Conservation (phyloP, 2,329 filamentous ascomycete genomes). For the Botrytis sinoallii region DNA sequence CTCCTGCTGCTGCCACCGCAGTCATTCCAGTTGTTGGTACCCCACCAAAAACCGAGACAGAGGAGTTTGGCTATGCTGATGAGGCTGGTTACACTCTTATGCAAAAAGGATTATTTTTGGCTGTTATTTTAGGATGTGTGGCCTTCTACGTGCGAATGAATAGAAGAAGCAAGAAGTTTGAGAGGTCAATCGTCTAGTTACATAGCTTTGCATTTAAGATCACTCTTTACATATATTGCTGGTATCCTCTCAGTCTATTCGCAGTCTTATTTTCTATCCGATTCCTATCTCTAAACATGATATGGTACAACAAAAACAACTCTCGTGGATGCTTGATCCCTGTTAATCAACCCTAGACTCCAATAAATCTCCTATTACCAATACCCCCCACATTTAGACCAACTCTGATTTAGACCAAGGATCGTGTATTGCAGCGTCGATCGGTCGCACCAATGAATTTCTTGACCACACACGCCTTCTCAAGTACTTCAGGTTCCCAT, state of each 20-base stretch:
- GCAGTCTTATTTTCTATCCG: background rate
- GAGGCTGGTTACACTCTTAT: constrained; percentile 43
- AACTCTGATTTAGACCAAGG: background rate
- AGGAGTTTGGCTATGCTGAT: constrained; percentile 24
- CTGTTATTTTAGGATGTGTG: constrained; percentile 47
- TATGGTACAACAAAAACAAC: background rate
- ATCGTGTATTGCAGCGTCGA: background rate
- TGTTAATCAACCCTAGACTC: background rate
- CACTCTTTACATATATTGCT: background rate
- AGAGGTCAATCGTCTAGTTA: constrained; percentile 35
- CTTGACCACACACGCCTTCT: background rate
- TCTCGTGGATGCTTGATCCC: background rate
- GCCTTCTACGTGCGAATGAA: constrained; percentile 46
- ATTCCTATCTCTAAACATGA: background rate
- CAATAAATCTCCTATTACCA: background rate
- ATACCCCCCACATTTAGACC: background rate
- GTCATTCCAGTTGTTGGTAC: constrained; percentile 27
- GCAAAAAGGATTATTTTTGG: constrained; percentile 52
- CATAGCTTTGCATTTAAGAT: constrained; percentile 11
- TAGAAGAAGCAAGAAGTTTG: constrained; percentile 35
- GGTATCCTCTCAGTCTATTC: background rate
- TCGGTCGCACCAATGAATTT: background rate
- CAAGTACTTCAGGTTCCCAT: background rate
- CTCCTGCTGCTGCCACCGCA: constrained; percentile 21
- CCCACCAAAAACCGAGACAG: constrained; percentile 1